These are phyloP conservation scores for Stylonectria norvegica DNA, from an alignment of 2,329 filamentous ascomycete species.

Conservation along the genomic window DNA sequence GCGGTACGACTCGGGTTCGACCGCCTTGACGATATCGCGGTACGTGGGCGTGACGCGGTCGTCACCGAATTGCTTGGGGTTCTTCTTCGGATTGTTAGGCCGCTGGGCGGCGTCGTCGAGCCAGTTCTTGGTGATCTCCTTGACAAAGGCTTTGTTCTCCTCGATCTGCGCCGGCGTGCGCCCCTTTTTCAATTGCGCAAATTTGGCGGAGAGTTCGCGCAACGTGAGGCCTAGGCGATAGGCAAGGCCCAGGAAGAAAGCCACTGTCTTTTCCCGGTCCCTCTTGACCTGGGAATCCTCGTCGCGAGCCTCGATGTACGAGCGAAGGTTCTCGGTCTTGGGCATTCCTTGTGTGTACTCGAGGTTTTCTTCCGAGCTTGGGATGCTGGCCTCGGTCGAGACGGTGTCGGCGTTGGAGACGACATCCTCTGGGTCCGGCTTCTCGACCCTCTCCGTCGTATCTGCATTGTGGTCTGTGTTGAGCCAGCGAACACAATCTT, in stretches of 20 bases:
- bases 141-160: conserved; percentile 13
- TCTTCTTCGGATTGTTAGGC: conserved; percentile 16
- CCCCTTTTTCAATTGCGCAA: conserved; percentile 4
- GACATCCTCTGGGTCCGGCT: conserved; percentile 1
- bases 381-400: conserved; percentile 13
- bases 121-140: conserved; percentile 13
- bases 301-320: conserved; percentile 1
- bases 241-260: conserved; percentile 29
- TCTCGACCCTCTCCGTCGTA: background rate
- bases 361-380: conserved; percentile 7
- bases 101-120: conserved; percentile 12
- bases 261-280: conserved; percentile 9
- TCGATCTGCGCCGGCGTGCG: conserved; percentile 11
- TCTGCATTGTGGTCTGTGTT: conserved; percentile 3
- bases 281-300: conserved; percentile 1
- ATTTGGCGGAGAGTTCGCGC: conserved; percentile 8
- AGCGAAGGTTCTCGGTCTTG: conserved; percentile 9
- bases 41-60: conserved; percentile 19
- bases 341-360: conserved; percentile 16
- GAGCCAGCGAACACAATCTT: conserved; percentile 20
- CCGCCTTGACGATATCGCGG: conserved; percentile 30
- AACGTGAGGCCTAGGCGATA: conserved; percentile 40
- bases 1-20: conserved; percentile 26
- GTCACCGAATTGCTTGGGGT: conserved; percentile 3
- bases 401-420: conserved; percentile 7